Evolutionary conservation across 2,329 filamentous ascomycete genomes (phyloP).

Genomic region (Aspergillus pseudoterreus): DNA sequence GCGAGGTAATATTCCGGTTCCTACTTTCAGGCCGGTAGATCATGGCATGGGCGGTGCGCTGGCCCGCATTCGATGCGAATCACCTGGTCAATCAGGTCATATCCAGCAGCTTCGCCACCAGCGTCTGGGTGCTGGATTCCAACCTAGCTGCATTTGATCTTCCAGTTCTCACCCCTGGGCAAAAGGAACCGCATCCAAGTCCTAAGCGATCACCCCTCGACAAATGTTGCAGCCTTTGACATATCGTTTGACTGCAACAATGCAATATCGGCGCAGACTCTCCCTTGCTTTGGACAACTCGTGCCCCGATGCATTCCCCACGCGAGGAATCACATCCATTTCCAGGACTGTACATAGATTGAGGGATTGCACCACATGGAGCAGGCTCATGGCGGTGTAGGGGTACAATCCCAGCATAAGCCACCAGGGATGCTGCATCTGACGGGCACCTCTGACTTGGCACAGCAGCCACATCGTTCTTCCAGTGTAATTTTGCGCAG

Average conservation of each 20-base stretch:
- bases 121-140: neutral
- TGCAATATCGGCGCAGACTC: no score
- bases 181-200: neutral
- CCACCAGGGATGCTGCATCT: conserved; percentile 7
- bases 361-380: no score
- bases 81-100: conserved; percentile 14
- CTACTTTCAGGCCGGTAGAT: neutral
- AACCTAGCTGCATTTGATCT: neutral
- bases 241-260: no score
- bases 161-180: conserved; percentile 1
- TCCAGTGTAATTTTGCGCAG: neutral
- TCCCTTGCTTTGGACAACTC: no score
- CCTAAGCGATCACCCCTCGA: conserved; percentile 6
- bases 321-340: no score
- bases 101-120: neutral
- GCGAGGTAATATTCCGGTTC: neutral
- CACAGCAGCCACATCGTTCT: neutral
- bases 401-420: no score
- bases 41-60: neutral
- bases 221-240: no score
- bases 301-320: no score
- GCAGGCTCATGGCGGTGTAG: no score
- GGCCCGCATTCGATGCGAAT: conserved; percentile 15
- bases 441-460: conserved; percentile 1
- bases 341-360: no score